A percentile compares a stretch with the other conserved stretches of the same genome.
These are phyloP conservation scores for Galium porrigens DNA, from an alignment of 305 asterid species.

Conservation along the genomic window DNA sequence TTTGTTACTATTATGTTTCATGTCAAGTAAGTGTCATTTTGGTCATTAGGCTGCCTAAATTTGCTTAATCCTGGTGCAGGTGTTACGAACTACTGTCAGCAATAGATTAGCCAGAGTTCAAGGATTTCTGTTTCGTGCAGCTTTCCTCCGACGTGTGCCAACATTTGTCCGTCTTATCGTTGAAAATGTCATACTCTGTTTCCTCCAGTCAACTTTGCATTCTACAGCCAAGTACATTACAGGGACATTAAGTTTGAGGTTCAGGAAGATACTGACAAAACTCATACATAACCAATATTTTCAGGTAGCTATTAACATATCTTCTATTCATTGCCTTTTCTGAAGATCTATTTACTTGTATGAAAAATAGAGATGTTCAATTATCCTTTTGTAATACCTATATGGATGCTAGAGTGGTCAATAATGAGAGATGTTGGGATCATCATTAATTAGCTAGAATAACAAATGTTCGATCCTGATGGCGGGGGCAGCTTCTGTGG, in stretches of 20 bases:
- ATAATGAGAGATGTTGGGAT: background rate
- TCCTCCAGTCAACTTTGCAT: slow-evolving; percentile 73
- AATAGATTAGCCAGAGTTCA: slow-evolving; percentile 96
- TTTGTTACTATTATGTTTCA: background rate
- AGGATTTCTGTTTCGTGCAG: slow-evolving; percentile 92
- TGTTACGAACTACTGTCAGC: slow-evolving; percentile 77
- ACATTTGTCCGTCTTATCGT: slow-evolving; percentile 74
- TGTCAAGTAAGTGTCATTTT: background rate
- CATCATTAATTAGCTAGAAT: background rate
- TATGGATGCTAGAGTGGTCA: background rate
- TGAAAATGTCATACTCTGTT: slow-evolving; percentile 78
- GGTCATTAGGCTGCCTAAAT: slow-evolving; percentile 5
- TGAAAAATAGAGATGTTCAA: background rate
- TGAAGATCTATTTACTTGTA: slow-evolving; percentile 1
- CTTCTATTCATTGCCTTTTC: background rate
- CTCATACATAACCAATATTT: slow-evolving; percentile 76
- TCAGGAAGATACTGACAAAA: slow-evolving; percentile 73
- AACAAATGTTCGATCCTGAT: background rate
- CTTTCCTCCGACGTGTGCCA: slow-evolving; percentile 92
- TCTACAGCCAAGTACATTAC: slow-evolving; percentile 85
- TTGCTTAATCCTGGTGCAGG: slow-evolving; percentile 37
- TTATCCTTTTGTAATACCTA: background rate
- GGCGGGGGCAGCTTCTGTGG: background rate
- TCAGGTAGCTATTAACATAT: slow-evolving; percentile 45
- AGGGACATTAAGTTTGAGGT: slow-evolving; percentile 80